Conservation (phyloP, 495 filamentous ascomycete species). For the Neurospora sp. region DNA sequence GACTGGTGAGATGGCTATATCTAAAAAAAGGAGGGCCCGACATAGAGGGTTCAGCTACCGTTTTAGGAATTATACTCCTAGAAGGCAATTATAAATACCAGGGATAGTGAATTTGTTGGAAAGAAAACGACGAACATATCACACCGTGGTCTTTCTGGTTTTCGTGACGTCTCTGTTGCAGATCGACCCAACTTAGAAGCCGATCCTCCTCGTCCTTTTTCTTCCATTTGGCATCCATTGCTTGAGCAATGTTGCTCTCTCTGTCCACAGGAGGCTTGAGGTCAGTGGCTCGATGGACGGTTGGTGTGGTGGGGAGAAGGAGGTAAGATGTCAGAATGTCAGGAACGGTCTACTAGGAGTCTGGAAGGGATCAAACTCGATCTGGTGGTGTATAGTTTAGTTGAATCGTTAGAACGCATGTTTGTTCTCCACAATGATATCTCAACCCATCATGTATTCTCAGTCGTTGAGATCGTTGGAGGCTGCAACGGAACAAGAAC, state of each 20-base stretch:
- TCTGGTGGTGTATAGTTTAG: not conserved
- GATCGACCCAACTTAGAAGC: not conserved
- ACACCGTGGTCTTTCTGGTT: not conserved
- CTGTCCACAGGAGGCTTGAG: not conserved
- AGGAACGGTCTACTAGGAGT: not conserved
- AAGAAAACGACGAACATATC: not conserved
- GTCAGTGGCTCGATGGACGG: not conserved
- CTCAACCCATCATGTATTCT: not conserved
- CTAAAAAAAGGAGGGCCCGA: not conserved
- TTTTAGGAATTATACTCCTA: not conserved
- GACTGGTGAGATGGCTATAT: not conserved
- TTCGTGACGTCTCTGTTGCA: not conserved
- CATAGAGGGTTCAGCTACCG: not conserved
- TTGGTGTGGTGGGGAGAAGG: not conserved
- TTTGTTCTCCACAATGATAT: not conserved
- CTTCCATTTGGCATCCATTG: not conserved
- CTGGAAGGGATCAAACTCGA: not conserved
- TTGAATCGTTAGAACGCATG: not conserved
- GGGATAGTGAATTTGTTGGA: not conserved
- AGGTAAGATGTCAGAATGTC: not conserved
- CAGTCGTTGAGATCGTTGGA: not conserved
- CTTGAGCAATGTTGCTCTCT: not conserved
- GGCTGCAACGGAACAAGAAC: not conserved
- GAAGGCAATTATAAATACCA: not conserved
- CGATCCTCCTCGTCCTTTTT: not conserved